These are phyloP conservation scores for Pachysolen tannophilus DNA, from an alignment of 805 yeast species.

Conservation along the genomic window DNA sequence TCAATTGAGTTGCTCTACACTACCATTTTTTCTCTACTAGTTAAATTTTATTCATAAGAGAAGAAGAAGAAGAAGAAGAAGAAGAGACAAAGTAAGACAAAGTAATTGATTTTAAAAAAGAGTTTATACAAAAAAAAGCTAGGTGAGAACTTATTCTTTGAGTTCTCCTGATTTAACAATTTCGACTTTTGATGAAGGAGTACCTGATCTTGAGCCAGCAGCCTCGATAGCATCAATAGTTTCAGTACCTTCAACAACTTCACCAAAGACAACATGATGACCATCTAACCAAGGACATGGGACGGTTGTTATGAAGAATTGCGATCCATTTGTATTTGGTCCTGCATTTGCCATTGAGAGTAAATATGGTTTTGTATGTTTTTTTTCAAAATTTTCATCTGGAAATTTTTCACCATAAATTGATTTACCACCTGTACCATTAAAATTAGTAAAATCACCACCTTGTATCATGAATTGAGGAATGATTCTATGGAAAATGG, in stretches of 20 bases:
- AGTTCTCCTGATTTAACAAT: constrained; percentile 57
- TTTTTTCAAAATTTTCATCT: constrained; percentile 63
- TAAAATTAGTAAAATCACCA: constrained; percentile 79
- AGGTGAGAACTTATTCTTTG: constrained; percentile 1
- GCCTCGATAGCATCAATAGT: constrained; percentile 52
- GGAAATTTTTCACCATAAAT: constrained; percentile 60
- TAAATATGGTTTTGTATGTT: constrained; percentile 73
- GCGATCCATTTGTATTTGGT: constrained; percentile 88
- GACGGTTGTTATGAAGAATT: constrained; percentile 81
- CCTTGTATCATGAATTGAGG: constrained; percentile 97
- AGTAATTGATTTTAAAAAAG: no score
- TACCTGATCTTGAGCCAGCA: constrained; percentile 61
- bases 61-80: no score
- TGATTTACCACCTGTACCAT: constrained; percentile 91
- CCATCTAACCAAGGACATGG: constrained; percentile 76
- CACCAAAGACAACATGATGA: constrained; percentile 73
- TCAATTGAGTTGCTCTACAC: no score
- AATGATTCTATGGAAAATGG: constrained; percentile 93
- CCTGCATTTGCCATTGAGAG: constrained; percentile 93
- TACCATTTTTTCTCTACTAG: no score
- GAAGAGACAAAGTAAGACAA: no score
- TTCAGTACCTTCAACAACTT: constrained; percentile 55
- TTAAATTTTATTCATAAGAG: no score
- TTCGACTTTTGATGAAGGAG: constrained; percentile 54
- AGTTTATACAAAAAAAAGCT: no score